Percentiles rank a stretch among this genome's conserved stretches.
These are phyloP conservation scores for Hypoxylon subgilvum DNA, from an alignment of 495 filamentous ascomycete genomes.

Conservation along the genomic window DNA sequence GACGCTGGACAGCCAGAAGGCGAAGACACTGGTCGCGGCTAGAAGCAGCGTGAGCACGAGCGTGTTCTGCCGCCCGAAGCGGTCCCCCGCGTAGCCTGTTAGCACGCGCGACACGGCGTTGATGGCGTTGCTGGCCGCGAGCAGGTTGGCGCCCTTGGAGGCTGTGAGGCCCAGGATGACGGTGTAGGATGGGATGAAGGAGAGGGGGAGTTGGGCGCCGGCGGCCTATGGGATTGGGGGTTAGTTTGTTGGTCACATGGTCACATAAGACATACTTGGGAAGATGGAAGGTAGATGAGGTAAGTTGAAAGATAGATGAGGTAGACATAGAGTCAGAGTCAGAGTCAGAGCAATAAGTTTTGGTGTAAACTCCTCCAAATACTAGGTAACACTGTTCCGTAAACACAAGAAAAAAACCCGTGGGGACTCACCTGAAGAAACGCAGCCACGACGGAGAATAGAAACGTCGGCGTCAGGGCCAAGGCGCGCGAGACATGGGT, in stretches of 20 bases:
- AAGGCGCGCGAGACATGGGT: constrained; percentile 52
- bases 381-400: not conserved
- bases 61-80: constrained; percentile 60
- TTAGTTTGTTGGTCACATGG: too few species aligned
- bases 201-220: constrained; percentile 51
- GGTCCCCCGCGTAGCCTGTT: constrained; percentile 57
- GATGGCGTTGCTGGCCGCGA: constrained; percentile 62
- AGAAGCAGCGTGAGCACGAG: constrained; percentile 56
- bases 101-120: constrained; percentile 60
- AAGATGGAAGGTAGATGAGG: too few species aligned
- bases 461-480: constrained; percentile 47
- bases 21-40: constrained; percentile 54
- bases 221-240: constrained; percentile 33
- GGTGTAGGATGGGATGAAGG: constrained; percentile 56
- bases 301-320: too few species aligned
- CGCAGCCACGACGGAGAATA: constrained; percentile 51
- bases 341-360: too few species aligned
- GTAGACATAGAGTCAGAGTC: too few species aligned
- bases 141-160: constrained; percentile 51
- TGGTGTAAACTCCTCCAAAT: too few species aligned
- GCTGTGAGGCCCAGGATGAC: constrained; percentile 49
- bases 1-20: constrained; percentile 57
- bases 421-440: constrained; percentile 47
- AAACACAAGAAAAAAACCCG: constrained; percentile 1
- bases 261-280: too few species aligned